Evolutionary conservation across 805 yeast species (phyloP), one percentile per base, ranked within the genome.

Genomic region (Blastobotrys americana): DNA sequence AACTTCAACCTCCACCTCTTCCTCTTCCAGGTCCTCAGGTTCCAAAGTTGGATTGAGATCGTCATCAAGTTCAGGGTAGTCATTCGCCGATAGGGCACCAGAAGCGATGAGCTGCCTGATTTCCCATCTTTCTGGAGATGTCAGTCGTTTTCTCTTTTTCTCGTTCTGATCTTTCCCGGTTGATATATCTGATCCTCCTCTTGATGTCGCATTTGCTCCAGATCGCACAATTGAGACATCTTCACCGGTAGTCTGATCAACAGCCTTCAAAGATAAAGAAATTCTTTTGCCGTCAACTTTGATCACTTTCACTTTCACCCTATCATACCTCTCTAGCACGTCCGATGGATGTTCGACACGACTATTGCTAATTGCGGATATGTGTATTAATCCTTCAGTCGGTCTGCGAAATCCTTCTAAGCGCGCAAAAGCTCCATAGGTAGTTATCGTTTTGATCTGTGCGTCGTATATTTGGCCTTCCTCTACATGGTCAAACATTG

Each of bases 71-170:
- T 80, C 89, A 1, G 88, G 88, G 56, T 80, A 79, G 49, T 82
- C 89, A 2, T 76, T 71, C 1, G 82, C 75, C 3, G 78, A 69
- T 0, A 78, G 76, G 0, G 77, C 89, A 2, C 95, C 95, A 3
- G 90, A 76, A 0, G 90, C 80, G 20, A 83, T 84, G 37, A 89
- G 65, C 58, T 89, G 96, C 27, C 84, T 70, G 42, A 85, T 72
- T 58, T 90, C 97, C 95, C 96, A 89, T 45, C 87, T 65, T 62
- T 89, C 97, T 0, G 94, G 94, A 0, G 94, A 83, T 0, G 94
- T 82, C 28, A 82, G 60, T 42, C 84, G 70, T 48, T 71, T 65
- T 49, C 63, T 67, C 9, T 52, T 53, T 6, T 34, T 15, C 18
- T 37, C 6, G 42, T 28, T 19, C n/a, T 23, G 22, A 17, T 28